phyloP scores from a whole-genome alignment of 2,329 filamentous ascomycete species.

The Neospermospora avenae region DNA sequence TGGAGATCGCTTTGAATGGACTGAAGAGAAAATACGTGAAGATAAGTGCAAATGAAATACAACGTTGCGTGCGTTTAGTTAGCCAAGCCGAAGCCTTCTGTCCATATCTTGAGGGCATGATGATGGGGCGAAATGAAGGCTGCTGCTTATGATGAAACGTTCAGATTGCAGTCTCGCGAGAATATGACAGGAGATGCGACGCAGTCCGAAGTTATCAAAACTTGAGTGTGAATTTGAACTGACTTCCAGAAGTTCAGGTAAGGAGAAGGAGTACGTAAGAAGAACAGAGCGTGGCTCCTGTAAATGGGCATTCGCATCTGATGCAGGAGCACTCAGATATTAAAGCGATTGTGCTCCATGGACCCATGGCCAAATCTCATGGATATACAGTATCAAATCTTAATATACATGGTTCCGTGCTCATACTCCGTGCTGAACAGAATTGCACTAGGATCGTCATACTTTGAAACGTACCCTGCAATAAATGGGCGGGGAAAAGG shows the following conservation, averaged over 20 bases:
- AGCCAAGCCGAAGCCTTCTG: conserved; percentile 16
- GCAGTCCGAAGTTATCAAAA: not conserved
- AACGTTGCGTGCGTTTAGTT: conserved; percentile 19
- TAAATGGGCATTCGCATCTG: not conserved
- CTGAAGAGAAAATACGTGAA: conserved; percentile 17
- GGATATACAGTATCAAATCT: not conserved
- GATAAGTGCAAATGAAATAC: conserved; percentile 21
- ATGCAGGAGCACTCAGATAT: not conserved
- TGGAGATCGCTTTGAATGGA: not conserved
- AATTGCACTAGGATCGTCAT: conserved; percentile 3
- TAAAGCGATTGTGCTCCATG: not conserved
- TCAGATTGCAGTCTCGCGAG: not conserved
- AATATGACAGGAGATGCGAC: not conserved
- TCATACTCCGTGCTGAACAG: not conserved
- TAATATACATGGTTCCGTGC: conserved; percentile 4
- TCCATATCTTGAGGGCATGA: conserved; percentile 14
- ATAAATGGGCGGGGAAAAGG: conserved; percentile 3
- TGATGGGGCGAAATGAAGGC: not conserved
- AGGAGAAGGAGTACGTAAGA: too few species aligned
- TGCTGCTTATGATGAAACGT: not conserved
- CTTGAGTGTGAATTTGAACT: not conserved
- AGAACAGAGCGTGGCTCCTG: not conserved
- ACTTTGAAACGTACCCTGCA: conserved; percentile 10
- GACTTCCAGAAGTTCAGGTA: not conserved
- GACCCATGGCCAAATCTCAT: not conserved